Base-by-base conservation (phyloP, 306 rosid species). In the Abrus precatorius region DNA sequence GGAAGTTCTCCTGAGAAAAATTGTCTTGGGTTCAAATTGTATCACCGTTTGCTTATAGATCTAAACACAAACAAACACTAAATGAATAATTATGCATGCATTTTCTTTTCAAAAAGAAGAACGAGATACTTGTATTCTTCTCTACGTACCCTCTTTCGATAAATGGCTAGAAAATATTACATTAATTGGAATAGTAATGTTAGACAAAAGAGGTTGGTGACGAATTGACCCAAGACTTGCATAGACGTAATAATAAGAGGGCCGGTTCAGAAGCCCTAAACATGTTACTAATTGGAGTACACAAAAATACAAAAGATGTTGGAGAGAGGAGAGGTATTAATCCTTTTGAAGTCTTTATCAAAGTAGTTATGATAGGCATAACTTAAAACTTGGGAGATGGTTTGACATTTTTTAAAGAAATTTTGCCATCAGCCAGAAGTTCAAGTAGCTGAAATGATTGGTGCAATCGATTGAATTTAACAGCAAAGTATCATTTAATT, bases 401-500 rank as follows among this genome's bases (percentile, higher is more conserved):
- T 72, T 62, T 41, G 48, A 13, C 45, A 27, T 74, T 57, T 79
- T 79, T 57, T 69, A 79, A 83, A 75, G 71, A 70, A 69, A 57
- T 34, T 29, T 48, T 82, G 77, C 44, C 55, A 66, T 80, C 83
- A 4, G 40, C 12, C 5, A 74, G 32, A 43, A 43, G 28, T 57
- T 41, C n/a, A 28, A 57, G 41, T 29, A 10, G 68, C 55, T 40
- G 13, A 72, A 71, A 85, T 83, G 79, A 70, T 86, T 72, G 86
- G 41, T 86, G 57, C 66, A 74, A 69, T 64, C 47, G 54, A 84
- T 57, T 72, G 76, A 72, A 57, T 56, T 75, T 80, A 75, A 50
- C 71, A 49, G 32, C 59, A 71, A 78, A 66, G 30, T 69, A 74
- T 32, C 41, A 40, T 34, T 50, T 38, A 7, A 20, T 67, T 76